A percentile compares a stretch with the other conserved stretches of the same genome.
Conservation (phyloP, 352 stramenopile species). For the Globisporangium nodosum region DNA sequence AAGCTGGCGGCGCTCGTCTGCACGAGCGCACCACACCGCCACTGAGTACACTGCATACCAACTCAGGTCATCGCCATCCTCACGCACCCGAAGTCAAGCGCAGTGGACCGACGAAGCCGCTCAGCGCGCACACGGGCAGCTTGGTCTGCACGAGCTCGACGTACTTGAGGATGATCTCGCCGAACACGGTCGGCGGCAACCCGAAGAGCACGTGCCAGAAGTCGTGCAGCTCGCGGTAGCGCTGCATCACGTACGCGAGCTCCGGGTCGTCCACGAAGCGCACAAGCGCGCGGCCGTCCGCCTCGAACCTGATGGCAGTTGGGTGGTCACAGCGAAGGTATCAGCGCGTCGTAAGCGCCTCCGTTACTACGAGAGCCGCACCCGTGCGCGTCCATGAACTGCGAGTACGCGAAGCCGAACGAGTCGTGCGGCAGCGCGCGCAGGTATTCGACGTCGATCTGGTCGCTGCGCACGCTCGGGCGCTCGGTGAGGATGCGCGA, state of each 20-base stretch:
- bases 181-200: conserved; percentile 92
- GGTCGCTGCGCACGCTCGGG: conserved; percentile 69
- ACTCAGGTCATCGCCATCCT: not conserved
- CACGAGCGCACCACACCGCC: no score
- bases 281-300: conserved; percentile 79
- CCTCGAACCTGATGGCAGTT: conserved; percentile 66
- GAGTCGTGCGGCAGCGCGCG: conserved; percentile 59
- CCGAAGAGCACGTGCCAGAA: conserved; percentile 96
- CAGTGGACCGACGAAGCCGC: conserved; percentile 87
- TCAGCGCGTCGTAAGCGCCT: no score
- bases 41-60: no score
- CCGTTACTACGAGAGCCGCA: conserved; percentile 5
- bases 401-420: conserved; percentile 89
- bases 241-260: conserved; percentile 95
- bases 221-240: conserved; percentile 93
- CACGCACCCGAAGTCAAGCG: conserved; percentile 51
- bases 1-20: conserved; percentile 72
- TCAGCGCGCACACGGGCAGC: conserved; percentile 92
- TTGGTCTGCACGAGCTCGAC: conserved; percentile 96
- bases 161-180: conserved; percentile 96
- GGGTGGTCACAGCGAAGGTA: no score
- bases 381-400: conserved; percentile 89
- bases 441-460: conserved; percentile 72
- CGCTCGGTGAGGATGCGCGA: conserved; percentile 86
- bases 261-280: conserved; percentile 91